A percentile compares a stretch with the other conserved stretches of the same genome.
Evolutionary conservation across 2,329 filamentous ascomycete genomes (phyloP).

Genomic region (Penicillium sp.): DNA sequence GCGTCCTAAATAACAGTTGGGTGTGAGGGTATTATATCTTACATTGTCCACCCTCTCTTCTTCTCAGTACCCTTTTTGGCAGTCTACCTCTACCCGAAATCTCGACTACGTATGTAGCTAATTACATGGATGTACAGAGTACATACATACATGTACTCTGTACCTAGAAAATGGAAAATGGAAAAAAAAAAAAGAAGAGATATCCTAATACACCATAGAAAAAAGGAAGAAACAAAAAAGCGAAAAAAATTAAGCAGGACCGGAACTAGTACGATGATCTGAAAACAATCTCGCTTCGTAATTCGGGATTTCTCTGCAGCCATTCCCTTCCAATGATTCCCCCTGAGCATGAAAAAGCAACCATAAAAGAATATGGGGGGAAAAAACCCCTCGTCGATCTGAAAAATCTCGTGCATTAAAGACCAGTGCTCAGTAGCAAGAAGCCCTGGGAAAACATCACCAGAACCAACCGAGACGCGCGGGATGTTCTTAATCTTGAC

Average conservation of each 20-base stretch:
- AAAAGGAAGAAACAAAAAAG: background rate
- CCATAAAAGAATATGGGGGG: background rate
- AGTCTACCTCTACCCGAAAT: background rate
- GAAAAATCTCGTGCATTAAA: background rate
- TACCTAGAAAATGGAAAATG: background rate
- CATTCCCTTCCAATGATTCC: background rate
- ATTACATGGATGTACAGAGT: background rate
- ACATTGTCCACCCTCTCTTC: background rate
- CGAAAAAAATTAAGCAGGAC: background rate
- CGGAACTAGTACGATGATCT: background rate
- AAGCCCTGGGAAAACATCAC: background rate
- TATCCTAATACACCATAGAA: constrained; percentile 1
- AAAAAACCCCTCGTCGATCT: background rate
- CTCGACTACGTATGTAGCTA: background rate
- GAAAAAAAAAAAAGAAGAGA: background rate
- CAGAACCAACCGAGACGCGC: too few relatives aligned
- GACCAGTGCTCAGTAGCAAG: background rate
- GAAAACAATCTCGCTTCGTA: background rate
- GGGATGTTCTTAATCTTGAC: constrained; percentile 58
- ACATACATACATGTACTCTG: background rate
- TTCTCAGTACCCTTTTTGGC: background rate
- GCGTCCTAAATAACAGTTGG: background rate
- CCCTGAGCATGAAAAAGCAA: background rate
- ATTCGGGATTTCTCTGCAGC: background rate
- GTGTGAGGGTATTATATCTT: background rate